phyloP scores from a whole-genome alignment of 106 monocot species.

The Dioscorea alata region DNA sequence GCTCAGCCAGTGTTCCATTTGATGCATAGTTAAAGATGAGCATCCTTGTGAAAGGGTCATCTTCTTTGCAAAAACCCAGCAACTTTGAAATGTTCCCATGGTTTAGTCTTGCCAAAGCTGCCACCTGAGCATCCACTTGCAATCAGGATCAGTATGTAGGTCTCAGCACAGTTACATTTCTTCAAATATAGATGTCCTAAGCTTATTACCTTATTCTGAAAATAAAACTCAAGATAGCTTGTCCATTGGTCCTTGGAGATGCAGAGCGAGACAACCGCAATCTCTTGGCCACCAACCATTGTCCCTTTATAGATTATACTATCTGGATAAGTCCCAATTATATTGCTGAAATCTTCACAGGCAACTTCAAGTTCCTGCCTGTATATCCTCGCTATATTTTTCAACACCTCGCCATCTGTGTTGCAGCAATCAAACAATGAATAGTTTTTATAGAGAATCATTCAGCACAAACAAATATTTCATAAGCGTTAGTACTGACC shows the following conservation, averaged over 20 bases:
- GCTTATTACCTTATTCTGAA: constrained; percentile 59
- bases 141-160: too few species aligned
- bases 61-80: constrained; percentile 75
- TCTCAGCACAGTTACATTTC: too few species aligned
- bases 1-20: constrained; percentile 90
- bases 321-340: constrained; percentile 74
- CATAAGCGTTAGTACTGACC: constrained; percentile 32
- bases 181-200: too few species aligned
- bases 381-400: constrained; percentile 47
- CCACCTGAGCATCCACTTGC: constrained; percentile 44
- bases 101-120: constrained; percentile 56
- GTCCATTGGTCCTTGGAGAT: constrained; percentile 65
- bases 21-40: constrained; percentile 88
- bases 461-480: neutral
- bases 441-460: neutral
- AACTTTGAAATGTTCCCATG: constrained; percentile 77
- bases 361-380: constrained; percentile 76
- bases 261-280: constrained; percentile 81
- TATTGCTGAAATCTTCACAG: constrained; percentile 98
- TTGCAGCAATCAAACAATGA: neutral
- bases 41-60: constrained; percentile 86
- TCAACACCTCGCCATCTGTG: constrained; percentile 55
- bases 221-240: constrained; percentile 63
- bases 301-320: constrained; percentile 82
- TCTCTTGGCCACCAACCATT: constrained; percentile 72